phyloP scores from a whole-genome alignment of 1,139 yeast species.

The Candida frijolesensis region DNA sequence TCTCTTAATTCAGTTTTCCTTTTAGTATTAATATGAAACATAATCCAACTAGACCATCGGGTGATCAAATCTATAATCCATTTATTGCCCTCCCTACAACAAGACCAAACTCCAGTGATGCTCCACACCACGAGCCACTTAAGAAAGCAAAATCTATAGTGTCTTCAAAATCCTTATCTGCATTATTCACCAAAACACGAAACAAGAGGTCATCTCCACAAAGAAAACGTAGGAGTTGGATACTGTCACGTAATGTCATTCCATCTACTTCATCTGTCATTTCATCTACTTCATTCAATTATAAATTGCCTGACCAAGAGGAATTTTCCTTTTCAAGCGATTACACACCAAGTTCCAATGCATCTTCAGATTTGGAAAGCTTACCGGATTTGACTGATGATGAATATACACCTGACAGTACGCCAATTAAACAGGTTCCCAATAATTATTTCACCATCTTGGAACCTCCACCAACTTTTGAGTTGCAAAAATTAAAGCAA shows the following conservation, averaged over 20 bases:
- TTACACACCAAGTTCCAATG: constrained; percentile 11
- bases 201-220: background rate
- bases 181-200: constrained; percentile 11
- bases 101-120: background rate
- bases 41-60: constrained; percentile 23
- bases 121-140: constrained; percentile 6
- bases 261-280: background rate
- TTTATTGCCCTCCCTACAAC: constrained; percentile 8
- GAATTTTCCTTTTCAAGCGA: constrained; percentile 21
- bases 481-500: constrained; percentile 1
- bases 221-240: background rate
- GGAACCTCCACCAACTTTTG: constrained; percentile 11
- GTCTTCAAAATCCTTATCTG: constrained; percentile 15
- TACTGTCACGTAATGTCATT: background rate
- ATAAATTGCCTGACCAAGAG: constrained; percentile 15
- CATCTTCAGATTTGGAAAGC: constrained; percentile 36
- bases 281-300: background rate
- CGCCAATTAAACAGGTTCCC: constrained; percentile 23
- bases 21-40: constrained; percentile 14
- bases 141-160: constrained; percentile 20
- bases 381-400: constrained; percentile 37
- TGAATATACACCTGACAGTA: constrained; percentile 31
- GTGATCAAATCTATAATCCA: constrained; percentile 28
- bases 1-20: background rate
- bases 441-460: constrained; percentile 9